Conservation (phyloP, 495 filamentous ascomycete species). For the Aspergillus bridgeri region DNA sequence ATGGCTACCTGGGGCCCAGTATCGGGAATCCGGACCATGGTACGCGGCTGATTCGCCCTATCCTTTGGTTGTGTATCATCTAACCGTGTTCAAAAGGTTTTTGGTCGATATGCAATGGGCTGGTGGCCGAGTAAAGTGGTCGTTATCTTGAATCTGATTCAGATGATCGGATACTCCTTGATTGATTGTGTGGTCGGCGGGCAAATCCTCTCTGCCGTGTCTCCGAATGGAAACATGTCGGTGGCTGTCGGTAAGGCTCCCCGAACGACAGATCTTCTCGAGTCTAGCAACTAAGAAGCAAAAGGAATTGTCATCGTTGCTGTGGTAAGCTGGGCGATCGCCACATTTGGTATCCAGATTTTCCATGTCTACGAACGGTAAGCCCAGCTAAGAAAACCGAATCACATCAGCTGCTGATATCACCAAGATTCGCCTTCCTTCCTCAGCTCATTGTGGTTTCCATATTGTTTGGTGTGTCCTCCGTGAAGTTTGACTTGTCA, state of each 20-base stretch:
- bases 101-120: slow-evolving; percentile 71
- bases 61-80: background rate
- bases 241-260: slow-evolving; percentile 57
- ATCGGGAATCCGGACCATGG: slow-evolving; percentile 69
- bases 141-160: slow-evolving; percentile 66
- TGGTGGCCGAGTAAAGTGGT: slow-evolving; percentile 78
- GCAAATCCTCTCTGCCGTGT: slow-evolving; percentile 72
- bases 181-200: slow-evolving; percentile 70
- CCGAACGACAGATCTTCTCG: background rate
- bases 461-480: slow-evolving; percentile 65
- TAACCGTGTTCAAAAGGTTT: slow-evolving; percentile 45
- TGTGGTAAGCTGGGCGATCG: slow-evolving; percentile 62
- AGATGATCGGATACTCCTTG: slow-evolving; percentile 68
- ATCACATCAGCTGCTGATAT: slow-evolving; percentile 3
- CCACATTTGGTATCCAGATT: slow-evolving; percentile 68
- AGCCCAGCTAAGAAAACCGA: slow-evolving; percentile 9
- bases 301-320: slow-evolving; percentile 67
- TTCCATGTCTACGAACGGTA: slow-evolving; percentile 71
- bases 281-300: slow-evolving; percentile 1
- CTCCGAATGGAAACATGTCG: slow-evolving; percentile 54
- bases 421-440: slow-evolving; percentile 60
- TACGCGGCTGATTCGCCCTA: slow-evolving; percentile 19
- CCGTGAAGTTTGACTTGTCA: slow-evolving; percentile 57
- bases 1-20: slow-evolving; percentile 70
- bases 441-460: slow-evolving; percentile 63